These are phyloP conservation scores for Ettlia oleoabundans DNA, from an alignment of 139 green algal genomes.

Conservation along the genomic window DNA sequence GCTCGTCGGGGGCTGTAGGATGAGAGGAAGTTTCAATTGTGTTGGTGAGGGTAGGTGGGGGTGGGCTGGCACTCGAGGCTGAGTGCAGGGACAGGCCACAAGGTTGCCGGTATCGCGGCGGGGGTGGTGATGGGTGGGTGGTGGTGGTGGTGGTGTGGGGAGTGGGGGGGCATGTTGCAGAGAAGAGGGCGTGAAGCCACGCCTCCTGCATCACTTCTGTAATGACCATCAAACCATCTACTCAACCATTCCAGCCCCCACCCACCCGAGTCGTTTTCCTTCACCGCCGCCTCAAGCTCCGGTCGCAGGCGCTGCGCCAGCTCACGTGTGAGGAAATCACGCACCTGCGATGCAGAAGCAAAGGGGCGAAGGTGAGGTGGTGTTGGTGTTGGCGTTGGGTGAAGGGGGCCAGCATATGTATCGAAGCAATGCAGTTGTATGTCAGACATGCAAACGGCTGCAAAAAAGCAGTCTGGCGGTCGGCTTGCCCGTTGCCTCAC, in stretches of 20 bases:
- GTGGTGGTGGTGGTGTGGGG: too few relatives aligned
- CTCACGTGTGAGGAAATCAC: slow-evolving; percentile 70
- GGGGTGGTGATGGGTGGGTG: too few relatives aligned
- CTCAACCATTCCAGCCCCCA: too few relatives aligned
- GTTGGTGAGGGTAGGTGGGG: not conserved
- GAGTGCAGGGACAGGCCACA: too few relatives aligned
- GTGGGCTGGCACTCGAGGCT: too few relatives aligned
- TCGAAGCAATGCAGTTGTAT: too few relatives aligned
- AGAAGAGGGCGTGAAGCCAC: not conserved
- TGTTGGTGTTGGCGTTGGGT: too few relatives aligned
- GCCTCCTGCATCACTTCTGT: not conserved
- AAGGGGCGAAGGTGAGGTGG: not conserved
- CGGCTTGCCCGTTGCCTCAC: too few relatives aligned
- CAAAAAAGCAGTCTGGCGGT: too few relatives aligned
- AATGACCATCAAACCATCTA: not conserved
- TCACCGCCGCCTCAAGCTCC: slow-evolving; percentile 73
- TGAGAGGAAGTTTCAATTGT: not conserved
- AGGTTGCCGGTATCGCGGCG: too few relatives aligned
- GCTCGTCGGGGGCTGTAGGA: slow-evolving; percentile 21
- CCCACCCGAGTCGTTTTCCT: slow-evolving; percentile 63
- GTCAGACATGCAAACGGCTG: too few relatives aligned
- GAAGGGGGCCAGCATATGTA: not conserved
- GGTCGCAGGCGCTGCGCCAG: slow-evolving; percentile 77
- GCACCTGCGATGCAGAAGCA: slow-evolving; percentile 58
- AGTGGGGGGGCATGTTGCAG: too few relatives aligned